Conservation (phyloP, 140 eudicot genomes). For the Bidens hawaiensis region DNA sequence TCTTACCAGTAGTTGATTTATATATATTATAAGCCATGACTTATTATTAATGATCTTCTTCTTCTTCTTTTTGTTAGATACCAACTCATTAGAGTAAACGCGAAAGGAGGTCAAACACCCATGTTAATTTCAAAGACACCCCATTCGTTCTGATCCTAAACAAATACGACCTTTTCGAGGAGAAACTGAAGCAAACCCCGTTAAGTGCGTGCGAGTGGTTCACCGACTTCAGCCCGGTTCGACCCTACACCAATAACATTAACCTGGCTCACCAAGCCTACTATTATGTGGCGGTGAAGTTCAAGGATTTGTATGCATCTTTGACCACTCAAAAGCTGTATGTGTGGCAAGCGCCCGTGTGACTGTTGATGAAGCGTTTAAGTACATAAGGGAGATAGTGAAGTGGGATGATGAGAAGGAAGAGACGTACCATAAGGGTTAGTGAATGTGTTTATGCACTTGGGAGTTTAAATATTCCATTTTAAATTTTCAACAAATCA, state of each 20-base stretch:
- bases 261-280: constrained; percentile 91
- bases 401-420: constrained; percentile 95
- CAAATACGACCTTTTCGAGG: constrained; percentile 93
- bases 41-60: neutral
- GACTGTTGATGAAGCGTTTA: constrained; percentile 90
- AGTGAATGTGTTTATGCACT: constrained; percentile 19
- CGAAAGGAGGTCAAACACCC: constrained; percentile 87
- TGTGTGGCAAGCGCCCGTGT: constrained; percentile 89
- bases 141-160: constrained; percentile 74
- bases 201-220: constrained; percentile 81
- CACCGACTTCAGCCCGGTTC: constrained; percentile 76
- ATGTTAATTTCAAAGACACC: constrained; percentile 84
- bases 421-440: constrained; percentile 36
- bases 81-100: constrained; percentile 83
- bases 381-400: constrained; percentile 77
- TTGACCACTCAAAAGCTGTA: constrained; percentile 71
- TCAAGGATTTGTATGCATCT: constrained; percentile 74
- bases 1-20: too few relatives aligned
- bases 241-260: constrained; percentile 67
- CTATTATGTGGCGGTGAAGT: constrained; percentile 87
- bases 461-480: constrained; percentile 2
- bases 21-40: neutral
- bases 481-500: too few relatives aligned
- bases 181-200: constrained; percentile 51
- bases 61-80: constrained; percentile 38